Conservation (phyloP, 1,284 basidiomycete species). For the Chiua sp. region DNA sequence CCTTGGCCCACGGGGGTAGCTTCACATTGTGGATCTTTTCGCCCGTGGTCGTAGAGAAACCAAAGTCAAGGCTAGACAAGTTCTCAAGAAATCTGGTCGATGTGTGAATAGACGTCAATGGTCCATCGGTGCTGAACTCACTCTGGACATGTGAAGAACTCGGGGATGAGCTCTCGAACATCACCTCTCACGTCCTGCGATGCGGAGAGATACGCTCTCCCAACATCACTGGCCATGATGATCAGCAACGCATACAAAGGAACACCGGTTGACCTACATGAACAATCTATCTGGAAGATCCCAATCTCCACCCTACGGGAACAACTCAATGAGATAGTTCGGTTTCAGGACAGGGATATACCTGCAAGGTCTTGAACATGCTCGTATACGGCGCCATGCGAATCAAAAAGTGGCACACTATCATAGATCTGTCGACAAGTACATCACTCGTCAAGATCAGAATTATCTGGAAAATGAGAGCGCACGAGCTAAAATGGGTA, state of each 20-base stretch:
- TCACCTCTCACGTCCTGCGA: constrained; percentile 89
- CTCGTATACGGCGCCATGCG: constrained; percentile 89
- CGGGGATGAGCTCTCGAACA: constrained; percentile 93
- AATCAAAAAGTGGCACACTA: constrained; percentile 95
- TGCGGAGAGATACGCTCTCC: constrained; percentile 85
- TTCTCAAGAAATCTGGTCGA: constrained; percentile 73
- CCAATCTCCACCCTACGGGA: constrained; percentile 82
- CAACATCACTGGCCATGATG: constrained; percentile 59
- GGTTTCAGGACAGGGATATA: constrained; percentile 19
- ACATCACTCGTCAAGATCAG: constrained; percentile 2
- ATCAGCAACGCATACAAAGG: constrained; percentile 8
- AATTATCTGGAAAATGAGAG: background rate
- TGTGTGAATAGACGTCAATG: background rate
- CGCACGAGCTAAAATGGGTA: constrained; percentile 88
- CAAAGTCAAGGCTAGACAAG: constrained; percentile 80
- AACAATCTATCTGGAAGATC: constrained; percentile 96
- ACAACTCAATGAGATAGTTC: background rate
- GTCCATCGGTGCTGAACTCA: constrained; percentile 35
- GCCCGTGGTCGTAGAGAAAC: constrained; percentile 81
- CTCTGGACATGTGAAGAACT: constrained; percentile 88
- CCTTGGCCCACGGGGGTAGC: constrained; percentile 90
- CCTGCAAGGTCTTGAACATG: constrained; percentile 91
- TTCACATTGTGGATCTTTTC: constrained; percentile 89
- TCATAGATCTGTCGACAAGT: constrained; percentile 70
- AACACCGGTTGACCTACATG: constrained; percentile 48